These are phyloP conservation scores for Penicillium cinerascens DNA, from an alignment of 495 filamentous ascomycete species.

Conservation along the genomic window DNA sequence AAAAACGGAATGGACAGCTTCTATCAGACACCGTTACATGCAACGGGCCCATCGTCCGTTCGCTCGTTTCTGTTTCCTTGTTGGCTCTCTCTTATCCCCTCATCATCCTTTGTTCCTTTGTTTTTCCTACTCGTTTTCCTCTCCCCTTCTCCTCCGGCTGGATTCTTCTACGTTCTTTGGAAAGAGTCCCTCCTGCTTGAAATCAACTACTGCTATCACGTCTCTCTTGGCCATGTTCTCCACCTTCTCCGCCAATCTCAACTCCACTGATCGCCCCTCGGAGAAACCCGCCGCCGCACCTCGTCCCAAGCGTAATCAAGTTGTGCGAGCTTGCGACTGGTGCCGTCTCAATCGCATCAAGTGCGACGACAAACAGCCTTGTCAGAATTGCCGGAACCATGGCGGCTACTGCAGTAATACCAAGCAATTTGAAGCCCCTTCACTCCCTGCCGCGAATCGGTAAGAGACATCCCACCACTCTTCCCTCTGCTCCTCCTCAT, in stretches of 20 bases:
- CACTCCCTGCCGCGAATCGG: slow-evolving; percentile 20
- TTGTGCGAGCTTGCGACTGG: slow-evolving; percentile 47
- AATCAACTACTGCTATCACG: too few relatives aligned
- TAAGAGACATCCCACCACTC: too few relatives aligned
- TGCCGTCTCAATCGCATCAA: slow-evolving; percentile 46
- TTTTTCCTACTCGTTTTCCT: too few relatives aligned
- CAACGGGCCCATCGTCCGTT: too few relatives aligned
- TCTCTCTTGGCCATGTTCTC: slow-evolving; percentile 6
- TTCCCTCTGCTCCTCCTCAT: too few relatives aligned
- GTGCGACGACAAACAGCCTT: slow-evolving; percentile 44
- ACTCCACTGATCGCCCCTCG: not conserved
- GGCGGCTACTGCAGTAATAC: slow-evolving; percentile 38
- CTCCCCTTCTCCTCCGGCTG: not conserved
- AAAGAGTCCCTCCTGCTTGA: too few relatives aligned
- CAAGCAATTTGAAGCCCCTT: slow-evolving; percentile 23
- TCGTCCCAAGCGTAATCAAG: slow-evolving; percentile 30
- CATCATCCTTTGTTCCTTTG: too few relatives aligned
- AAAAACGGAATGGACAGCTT: too few relatives aligned
- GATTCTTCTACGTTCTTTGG: too few relatives aligned
- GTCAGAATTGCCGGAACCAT: slow-evolving; percentile 40
- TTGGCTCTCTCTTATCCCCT: too few relatives aligned
- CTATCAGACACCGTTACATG: too few relatives aligned
- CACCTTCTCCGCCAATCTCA: slow-evolving; percentile 4
- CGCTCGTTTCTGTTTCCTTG: too few relatives aligned
- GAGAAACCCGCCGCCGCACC: not conserved